phyloP scores from a whole-genome alignment of 2,329 filamentous ascomycete genomes.

The Phyllosticta citrichinensis region DNA sequence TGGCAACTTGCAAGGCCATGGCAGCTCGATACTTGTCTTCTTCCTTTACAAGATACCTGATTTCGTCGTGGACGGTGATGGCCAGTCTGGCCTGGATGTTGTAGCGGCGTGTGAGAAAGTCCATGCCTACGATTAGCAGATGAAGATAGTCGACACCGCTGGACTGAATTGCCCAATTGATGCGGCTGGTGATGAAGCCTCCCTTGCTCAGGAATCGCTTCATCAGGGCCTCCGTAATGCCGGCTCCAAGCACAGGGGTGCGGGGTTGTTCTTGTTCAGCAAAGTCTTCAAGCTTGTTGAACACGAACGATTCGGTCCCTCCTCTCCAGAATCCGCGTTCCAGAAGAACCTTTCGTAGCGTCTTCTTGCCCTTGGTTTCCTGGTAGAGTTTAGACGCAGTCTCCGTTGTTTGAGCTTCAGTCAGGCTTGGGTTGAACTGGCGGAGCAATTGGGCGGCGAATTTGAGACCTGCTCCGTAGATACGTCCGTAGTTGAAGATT shows the following conservation, averaged over 20 bases:
- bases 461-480: conserved; percentile 93
- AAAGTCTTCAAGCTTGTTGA: conserved; percentile 97
- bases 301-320: conserved; percentile 93
- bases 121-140: conserved; percentile 86
- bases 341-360: conserved; percentile 59
- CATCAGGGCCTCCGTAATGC: conserved; percentile 94
- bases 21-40: conserved; percentile 81
- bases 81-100: conserved; percentile 76
- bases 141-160: conserved; percentile 96
- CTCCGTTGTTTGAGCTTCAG: conserved; percentile 65
- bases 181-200: conserved; percentile 87
- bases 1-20: conserved; percentile 87
- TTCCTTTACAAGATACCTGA: conserved; percentile 80
- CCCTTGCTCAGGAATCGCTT: conserved; percentile 77
- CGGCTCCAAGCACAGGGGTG: conserved; percentile 86
- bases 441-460: conserved; percentile 84
- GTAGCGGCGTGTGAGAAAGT: conserved; percentile 78
- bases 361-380: conserved; percentile 84
- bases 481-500: conserved; percentile 96
- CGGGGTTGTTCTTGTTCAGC: conserved; percentile 85
- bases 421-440: conserved; percentile 82
- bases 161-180: conserved; percentile 98
- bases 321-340: conserved; percentile 85
- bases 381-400: conserved; percentile 75
- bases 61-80: conserved; percentile 96